Conservation (phyloP, 495 filamentous ascomycete genomes). For the Podospora fimiseda region DNA sequence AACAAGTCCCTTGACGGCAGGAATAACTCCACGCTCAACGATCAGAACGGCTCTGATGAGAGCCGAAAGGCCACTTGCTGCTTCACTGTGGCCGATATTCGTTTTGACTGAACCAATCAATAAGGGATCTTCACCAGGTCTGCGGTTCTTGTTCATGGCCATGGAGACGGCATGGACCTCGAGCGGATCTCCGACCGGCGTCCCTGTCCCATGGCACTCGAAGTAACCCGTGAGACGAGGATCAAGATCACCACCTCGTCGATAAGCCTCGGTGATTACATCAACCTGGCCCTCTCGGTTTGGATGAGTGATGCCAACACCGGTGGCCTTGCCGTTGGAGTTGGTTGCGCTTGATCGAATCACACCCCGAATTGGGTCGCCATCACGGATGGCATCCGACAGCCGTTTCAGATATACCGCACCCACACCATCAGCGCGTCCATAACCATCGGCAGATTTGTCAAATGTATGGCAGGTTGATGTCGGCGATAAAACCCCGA, state of each 20-base stretch:
- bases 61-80: conserved; percentile 26
- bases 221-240: conserved; percentile 38
- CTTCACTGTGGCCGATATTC: conserved; percentile 39
- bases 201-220: conserved; percentile 31
- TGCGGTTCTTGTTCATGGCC: too few relatives aligned
- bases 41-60: conserved; percentile 30
- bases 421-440: conserved; percentile 52
- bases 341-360: conserved; percentile 51
- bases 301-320: conserved; percentile 44
- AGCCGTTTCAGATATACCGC: conserved; percentile 51
- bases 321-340: conserved; percentile 43
- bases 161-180: conserved; percentile 18
- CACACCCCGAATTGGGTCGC: conserved; percentile 51
- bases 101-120: conserved; percentile 38
- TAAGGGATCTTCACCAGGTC: too few relatives aligned
- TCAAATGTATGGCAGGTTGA: conserved; percentile 51
- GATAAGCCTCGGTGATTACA: conserved; percentile 44
- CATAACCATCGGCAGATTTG: conserved; percentile 55
- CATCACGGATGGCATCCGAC: conserved; percentile 40
- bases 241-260: conserved; percentile 33
- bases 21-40: conserved; percentile 33
- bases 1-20: too few relatives aligned
- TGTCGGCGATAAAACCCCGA: conserved; percentile 26
- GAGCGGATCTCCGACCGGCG: conserved; percentile 31
- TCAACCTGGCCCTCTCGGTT: conserved; percentile 42